A percentile compares a stretch with the other conserved stretches of the same genome.
These are phyloP conservation scores for Phytopythium aichiense DNA, from an alignment of 352 stramenopile genomes.

Conservation along the genomic window DNA sequence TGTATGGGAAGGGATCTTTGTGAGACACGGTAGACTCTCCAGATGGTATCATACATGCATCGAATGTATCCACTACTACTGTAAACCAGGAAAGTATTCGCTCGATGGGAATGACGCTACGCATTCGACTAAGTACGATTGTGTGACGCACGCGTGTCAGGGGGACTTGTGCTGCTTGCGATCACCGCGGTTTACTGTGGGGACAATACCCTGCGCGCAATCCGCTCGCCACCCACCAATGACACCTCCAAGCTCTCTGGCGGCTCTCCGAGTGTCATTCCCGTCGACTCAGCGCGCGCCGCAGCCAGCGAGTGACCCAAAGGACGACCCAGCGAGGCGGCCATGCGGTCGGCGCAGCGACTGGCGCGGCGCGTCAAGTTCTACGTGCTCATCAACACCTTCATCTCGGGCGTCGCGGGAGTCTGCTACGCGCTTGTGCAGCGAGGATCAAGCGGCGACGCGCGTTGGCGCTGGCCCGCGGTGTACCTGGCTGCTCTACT, in stretches of 20 bases:
- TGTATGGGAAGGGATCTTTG: not conserved
- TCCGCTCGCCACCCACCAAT: not conserved
- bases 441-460: not conserved
- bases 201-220: not conserved
- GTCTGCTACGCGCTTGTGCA: conserved; percentile 17
- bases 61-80: not conserved
- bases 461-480: not conserved
- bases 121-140: not conserved
- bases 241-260: not conserved
- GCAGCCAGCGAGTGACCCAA: not conserved
- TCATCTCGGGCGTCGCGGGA: conserved; percentile 59
- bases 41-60: too few species aligned
- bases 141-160: not conserved
- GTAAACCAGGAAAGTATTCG: not conserved
- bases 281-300: not conserved
- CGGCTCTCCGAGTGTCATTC: not conserved
- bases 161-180: not conserved
- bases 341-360: conserved; percentile 5
- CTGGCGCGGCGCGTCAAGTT: conserved; percentile 64
- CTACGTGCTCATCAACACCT: conserved; percentile 79
- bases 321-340: not conserved
- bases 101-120: not conserved
- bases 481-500: conserved; percentile 45
- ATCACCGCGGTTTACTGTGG: not conserved
- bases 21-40: not conserved